A percentile compares a stretch with the other conserved stretches of the same genome.
Conservation (phyloP, 257 asterid species). For the Sherardia arvensis region DNA sequence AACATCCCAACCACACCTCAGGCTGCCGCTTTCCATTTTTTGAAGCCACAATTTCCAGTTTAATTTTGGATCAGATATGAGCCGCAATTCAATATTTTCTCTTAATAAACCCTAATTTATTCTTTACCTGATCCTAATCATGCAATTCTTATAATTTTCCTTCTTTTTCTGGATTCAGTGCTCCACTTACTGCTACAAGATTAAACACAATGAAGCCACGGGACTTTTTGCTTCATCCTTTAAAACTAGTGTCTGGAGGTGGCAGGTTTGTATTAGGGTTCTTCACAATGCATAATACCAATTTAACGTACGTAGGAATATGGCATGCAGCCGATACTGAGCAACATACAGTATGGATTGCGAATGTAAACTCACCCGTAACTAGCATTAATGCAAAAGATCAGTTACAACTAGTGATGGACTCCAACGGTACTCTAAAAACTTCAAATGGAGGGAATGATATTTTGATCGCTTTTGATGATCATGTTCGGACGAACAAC, state of each 20-base stretch:
- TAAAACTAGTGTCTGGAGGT: conserved; percentile 21
- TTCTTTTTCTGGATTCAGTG: too few species aligned
- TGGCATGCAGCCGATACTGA: conserved; percentile 9
- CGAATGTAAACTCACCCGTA: conserved; percentile 20
- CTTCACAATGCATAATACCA: conserved; percentile 12
- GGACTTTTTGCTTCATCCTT: conserved; percentile 15
- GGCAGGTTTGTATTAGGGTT: conserved; percentile 26
- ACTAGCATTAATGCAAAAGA: neutral
- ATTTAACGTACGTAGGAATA: conserved; percentile 23
- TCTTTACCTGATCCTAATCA: too few species aligned
- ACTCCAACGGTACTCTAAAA: conserved; percentile 13
- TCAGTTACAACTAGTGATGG: conserved; percentile 13
- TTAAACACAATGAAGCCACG: conserved; percentile 18
- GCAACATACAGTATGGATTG: conserved; percentile 23
- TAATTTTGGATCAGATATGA: too few species aligned
- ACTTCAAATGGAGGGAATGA: conserved; percentile 9
- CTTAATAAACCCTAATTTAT: too few species aligned
- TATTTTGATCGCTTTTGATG: neutral
- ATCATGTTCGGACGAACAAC: conserved; percentile 8
- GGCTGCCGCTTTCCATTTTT: too few species aligned
- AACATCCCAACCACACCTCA: too few species aligned
- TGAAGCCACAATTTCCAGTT: too few species aligned
- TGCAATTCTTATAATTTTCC: too few species aligned
- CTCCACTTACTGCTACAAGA: neutral
- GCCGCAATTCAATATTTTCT: too few species aligned